Conservation (phyloP, 495 filamentous ascomycete species). For the Talaromyces adpressus region DNA sequence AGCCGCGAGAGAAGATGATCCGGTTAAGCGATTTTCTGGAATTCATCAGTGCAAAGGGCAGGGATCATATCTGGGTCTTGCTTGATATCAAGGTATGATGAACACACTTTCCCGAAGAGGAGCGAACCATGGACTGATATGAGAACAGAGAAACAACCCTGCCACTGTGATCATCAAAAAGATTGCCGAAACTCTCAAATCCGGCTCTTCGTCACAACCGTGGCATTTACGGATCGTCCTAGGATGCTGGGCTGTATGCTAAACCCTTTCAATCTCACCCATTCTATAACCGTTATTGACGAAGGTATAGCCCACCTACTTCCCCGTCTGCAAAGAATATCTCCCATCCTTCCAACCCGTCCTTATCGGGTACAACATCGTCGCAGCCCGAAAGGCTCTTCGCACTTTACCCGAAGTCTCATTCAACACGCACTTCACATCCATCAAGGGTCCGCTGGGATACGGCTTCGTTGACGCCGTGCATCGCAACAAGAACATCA, state of each 20-base stretch:
- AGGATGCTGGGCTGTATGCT: conserved; percentile 66
- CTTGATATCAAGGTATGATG: conserved; percentile 75
- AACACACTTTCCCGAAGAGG: not conserved
- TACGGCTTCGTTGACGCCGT: conserved; percentile 55
- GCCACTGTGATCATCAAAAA: conserved; percentile 59
- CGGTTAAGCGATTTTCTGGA: conserved; percentile 68
- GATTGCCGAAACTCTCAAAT: conserved; percentile 53
- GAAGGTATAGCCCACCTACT: conserved; percentile 44
- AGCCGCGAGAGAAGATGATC: conserved; percentile 66
- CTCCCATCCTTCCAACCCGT: conserved; percentile 61
- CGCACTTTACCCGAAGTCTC: conserved; percentile 44
- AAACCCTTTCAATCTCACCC: no score
- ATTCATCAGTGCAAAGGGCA: conserved; percentile 54
- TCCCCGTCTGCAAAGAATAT: conserved; percentile 50
- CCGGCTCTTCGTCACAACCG: conserved; percentile 38
- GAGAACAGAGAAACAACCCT: conserved; percentile 55
- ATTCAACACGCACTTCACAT: conserved; percentile 66
- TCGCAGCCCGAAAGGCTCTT: conserved; percentile 65
- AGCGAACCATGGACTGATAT: not conserved
- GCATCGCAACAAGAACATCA: conserved; percentile 25
- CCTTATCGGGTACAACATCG: conserved; percentile 64
- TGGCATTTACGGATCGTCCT: conserved; percentile 71
- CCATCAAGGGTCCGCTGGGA: conserved; percentile 59
- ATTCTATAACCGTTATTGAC: not conserved
- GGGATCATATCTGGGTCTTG: conserved; percentile 68